Conservation (phyloP, 2,329 filamentous ascomycete species). For the Venturiaceae sp. region DNA sequence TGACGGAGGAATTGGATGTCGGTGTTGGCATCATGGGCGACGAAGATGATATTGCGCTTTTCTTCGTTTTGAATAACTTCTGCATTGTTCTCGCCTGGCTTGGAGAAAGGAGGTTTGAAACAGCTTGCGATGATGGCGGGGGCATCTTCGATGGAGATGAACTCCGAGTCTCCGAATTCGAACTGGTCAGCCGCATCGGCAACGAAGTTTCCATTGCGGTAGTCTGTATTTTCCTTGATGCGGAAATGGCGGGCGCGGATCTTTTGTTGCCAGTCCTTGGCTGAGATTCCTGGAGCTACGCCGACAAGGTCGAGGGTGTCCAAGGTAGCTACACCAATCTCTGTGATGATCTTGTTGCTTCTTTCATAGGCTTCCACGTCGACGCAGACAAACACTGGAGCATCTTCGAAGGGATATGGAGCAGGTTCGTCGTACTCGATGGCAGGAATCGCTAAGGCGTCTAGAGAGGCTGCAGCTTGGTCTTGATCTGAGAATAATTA, state of each 20-base stretch:
- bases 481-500: not conserved
- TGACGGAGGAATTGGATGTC: conserved; percentile 61
- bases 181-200: conserved; percentile 64
- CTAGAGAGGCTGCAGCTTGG: not conserved
- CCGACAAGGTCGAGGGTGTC: conserved; percentile 55
- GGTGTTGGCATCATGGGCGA: conserved; percentile 62
- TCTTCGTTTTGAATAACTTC: conserved; percentile 13
- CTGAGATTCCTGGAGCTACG: conserved; percentile 50
- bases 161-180: conserved; percentile 59
- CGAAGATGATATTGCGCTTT: conserved; percentile 57
- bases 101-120: conserved; percentile 27
- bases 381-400: conserved; percentile 64
- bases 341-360: conserved; percentile 59
- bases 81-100: not conserved
- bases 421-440: conserved; percentile 37
- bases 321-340: conserved; percentile 74
- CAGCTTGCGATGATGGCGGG: conserved; percentile 38
- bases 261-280: conserved; percentile 54
- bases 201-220: conserved; percentile 60
- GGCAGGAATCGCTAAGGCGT: conserved; percentile 18
- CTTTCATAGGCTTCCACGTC: conserved; percentile 78
- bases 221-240: conserved; percentile 56
- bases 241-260: conserved; percentile 69
- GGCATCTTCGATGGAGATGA: conserved; percentile 37
- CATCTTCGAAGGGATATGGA: conserved; percentile 38